phyloP scores from a whole-genome alignment of 805 yeast genomes.

The Candida germanica region DNA sequence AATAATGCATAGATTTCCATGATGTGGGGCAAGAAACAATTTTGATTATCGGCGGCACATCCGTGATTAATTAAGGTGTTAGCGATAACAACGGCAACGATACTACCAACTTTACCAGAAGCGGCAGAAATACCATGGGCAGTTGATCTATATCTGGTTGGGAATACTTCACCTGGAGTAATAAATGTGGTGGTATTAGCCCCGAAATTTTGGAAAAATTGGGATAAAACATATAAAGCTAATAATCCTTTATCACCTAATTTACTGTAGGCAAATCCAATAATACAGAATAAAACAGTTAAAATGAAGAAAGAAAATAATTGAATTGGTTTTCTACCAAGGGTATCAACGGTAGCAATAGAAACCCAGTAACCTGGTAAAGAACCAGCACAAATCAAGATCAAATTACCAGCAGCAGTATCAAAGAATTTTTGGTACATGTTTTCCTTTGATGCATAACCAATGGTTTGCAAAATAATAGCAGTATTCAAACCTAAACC shows the following conservation, averaged over 20 bases:
- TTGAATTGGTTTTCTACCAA: conserved; percentile 87
- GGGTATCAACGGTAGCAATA: conserved; percentile 71
- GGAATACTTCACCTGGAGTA: conserved; percentile 89
- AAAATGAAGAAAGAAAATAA: conserved; percentile 68
- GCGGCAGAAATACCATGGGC: conserved; percentile 97
- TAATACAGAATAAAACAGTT: conserved; percentile 69
- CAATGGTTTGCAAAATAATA: conserved; percentile 74
- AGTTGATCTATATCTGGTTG: conserved; percentile 92
- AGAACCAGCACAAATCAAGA: conserved; percentile 90
- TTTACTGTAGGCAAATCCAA: conserved; percentile 82
- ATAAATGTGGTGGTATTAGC: conserved; percentile 91
- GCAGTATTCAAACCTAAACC: conserved; percentile 86
- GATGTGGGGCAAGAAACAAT: conserved; percentile 87
- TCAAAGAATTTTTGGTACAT: conserved; percentile 70
- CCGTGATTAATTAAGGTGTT: conserved; percentile 81
- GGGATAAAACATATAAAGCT: conserved; percentile 75
- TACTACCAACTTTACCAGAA: conserved; percentile 88
- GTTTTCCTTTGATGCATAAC: conserved; percentile 70
- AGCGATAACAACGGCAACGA: conserved; percentile 81
- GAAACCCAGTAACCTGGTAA: conserved; percentile 92
- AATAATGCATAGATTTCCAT: conserved; percentile 92
- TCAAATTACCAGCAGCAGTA: conserved; percentile 87
- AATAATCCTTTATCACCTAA: conserved; percentile 69
- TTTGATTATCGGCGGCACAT: conserved; percentile 57
- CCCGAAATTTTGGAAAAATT: conserved; percentile 89